phyloP scores from a whole-genome alignment of 257 asterid species.

The Lycium barbarum region DNA sequence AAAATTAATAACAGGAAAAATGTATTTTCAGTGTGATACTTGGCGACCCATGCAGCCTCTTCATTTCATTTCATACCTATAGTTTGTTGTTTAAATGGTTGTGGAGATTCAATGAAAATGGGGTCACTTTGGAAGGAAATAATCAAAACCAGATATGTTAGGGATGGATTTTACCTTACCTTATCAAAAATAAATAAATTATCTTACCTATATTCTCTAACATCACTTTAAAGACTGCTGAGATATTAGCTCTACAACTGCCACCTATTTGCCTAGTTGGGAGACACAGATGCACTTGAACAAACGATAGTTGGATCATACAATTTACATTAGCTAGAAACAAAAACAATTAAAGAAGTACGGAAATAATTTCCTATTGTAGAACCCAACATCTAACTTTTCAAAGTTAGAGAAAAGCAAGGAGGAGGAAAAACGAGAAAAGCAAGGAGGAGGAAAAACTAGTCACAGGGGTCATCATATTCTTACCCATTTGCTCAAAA shows the following conservation, averaged over 20 bases:
- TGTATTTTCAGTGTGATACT: background rate
- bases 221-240: background rate
- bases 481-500: background rate
- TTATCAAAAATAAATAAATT: no score
- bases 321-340: background rate
- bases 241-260: background rate
- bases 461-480: background rate
- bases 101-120: no score
- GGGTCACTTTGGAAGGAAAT: no score
- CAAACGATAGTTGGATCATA: background rate
- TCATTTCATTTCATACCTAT: background rate
- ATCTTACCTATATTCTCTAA: background rate
- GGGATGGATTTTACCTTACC: no score
- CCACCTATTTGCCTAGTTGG: background rate
- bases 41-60: background rate
- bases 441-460: no score
- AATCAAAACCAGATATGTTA: no score
- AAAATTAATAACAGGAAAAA: background rate
- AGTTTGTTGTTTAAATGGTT: no score
- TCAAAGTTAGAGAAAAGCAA: background rate
- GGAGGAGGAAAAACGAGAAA: background rate
- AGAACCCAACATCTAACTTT: background rate
- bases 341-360: background rate
- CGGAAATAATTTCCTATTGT: background rate
- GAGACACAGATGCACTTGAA: background rate